Evolutionary conservation across 1,284 basidiomycete species (phyloP).

Genomic region (Pisolithus thermaeus): DNA sequence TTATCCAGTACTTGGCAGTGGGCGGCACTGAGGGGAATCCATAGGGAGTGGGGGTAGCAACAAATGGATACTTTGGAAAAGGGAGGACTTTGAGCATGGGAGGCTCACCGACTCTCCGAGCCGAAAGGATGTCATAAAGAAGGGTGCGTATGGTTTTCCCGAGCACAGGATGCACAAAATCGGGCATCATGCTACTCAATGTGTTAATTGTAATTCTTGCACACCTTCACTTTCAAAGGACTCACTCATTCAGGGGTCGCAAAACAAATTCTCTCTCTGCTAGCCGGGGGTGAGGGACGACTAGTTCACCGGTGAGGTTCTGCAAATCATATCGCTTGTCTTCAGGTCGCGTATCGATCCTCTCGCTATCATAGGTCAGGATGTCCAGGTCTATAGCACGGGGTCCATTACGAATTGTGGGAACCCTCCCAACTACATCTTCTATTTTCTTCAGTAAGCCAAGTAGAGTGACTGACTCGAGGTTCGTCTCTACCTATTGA

Average conservation of each 20-base stretch:
- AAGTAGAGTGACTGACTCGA: slow-evolving; percentile 63
- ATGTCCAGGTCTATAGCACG: slow-evolving; percentile 92
- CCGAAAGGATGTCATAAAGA: slow-evolving; percentile 35
- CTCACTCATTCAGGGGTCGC: slow-evolving; percentile 82
- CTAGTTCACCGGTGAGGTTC: slow-evolving; percentile 58
- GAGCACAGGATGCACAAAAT: slow-evolving; percentile 57
- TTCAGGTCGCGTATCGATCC: slow-evolving; percentile 54
- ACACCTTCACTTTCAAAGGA: slow-evolving; percentile 5
- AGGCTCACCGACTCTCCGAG: slow-evolving; percentile 27
- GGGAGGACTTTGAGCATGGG: slow-evolving; percentile 65
- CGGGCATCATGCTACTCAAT: slow-evolving; percentile 63
- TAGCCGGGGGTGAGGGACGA: slow-evolving; percentile 81
- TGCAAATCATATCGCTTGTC: slow-evolving; percentile 37
- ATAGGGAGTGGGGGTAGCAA: slow-evolving; percentile 9
- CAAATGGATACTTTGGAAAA: slow-evolving; percentile 48
- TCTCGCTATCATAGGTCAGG: slow-evolving; percentile 66
- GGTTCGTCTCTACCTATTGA: slow-evolving; percentile 45
- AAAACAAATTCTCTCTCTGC: slow-evolving; percentile 90
- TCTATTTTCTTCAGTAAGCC: slow-evolving; percentile 75
- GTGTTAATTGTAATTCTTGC: not conserved
- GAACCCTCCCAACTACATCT: slow-evolving; percentile 70
- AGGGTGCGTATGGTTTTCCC: slow-evolving; percentile 43
- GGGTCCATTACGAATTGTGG: slow-evolving; percentile 82
- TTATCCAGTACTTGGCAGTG: slow-evolving; percentile 48
- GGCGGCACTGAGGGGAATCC: slow-evolving; percentile 31